Evolutionary conservation across 2,329 filamentous ascomycete genomes (phyloP).

Genomic region (Hortaea sp.): DNA sequence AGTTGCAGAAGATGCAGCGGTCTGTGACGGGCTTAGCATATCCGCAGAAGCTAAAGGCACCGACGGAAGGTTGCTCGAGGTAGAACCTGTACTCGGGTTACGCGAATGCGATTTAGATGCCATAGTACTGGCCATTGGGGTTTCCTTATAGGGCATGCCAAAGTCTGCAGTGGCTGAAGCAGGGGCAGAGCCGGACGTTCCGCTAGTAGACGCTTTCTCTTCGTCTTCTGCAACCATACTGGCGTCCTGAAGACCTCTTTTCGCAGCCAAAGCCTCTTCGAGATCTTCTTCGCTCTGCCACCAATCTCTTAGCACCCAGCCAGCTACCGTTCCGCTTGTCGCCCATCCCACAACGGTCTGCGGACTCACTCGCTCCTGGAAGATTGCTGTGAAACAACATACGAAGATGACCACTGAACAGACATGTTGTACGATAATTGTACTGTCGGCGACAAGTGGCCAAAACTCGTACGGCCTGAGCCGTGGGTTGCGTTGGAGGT

Average conservation of each 20-base stretch:
- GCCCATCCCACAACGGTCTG: slow-evolving; percentile 82
- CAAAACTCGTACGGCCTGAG: slow-evolving; percentile 96
- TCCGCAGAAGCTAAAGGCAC: slow-evolving; percentile 14
- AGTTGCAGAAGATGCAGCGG: slow-evolving; percentile 17
- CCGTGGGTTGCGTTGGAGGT: slow-evolving; percentile 86
- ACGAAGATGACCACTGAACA: slow-evolving; percentile 91
- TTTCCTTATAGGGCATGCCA: slow-evolving; percentile 14
- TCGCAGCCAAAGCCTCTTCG: slow-evolving; percentile 13
- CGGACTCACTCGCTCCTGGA: slow-evolving; percentile 75
- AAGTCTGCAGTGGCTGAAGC: slow-evolving; percentile 11
- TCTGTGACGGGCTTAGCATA: not conserved
- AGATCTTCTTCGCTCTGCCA: slow-evolving; percentile 69
- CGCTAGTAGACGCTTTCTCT: slow-evolving; percentile 5
- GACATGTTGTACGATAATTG: slow-evolving; percentile 93
- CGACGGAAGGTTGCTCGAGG: slow-evolving; percentile 19
- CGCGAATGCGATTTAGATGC: slow-evolving; percentile 31
- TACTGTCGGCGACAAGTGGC: slow-evolving; percentile 88
- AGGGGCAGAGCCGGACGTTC: slow-evolving; percentile 2
- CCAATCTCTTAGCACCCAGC: slow-evolving; percentile 84
- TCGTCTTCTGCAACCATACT: slow-evolving; percentile 5
- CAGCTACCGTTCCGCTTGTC: slow-evolving; percentile 69
- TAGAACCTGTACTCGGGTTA: slow-evolving; percentile 47
- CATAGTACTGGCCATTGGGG: not conserved
- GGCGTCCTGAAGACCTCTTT: not conserved
- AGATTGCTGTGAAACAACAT: slow-evolving; percentile 86